A percentile compares a stretch with the other conserved stretches of the same genome.
Evolutionary conservation across 2,329 filamentous ascomycete species (phyloP).

Genomic region (Ceratocystis huliohia): DNA sequence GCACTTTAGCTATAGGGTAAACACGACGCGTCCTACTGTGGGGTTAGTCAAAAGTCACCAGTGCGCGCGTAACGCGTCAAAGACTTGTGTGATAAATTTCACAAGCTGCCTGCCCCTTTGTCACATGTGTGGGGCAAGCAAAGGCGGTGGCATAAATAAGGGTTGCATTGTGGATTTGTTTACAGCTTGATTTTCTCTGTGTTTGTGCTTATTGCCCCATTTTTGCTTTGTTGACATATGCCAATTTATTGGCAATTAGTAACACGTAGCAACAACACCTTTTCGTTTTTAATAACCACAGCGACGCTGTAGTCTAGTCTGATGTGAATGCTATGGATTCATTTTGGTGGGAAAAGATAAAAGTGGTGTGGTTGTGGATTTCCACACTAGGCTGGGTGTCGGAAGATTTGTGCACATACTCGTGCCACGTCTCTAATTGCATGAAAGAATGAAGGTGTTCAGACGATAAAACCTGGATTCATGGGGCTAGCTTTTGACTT

Average conservation of each 20-base stretch:
- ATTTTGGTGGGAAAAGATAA: neutral
- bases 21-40: neutral
- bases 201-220: neutral
- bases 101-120: neutral
- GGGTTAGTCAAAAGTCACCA: neutral
- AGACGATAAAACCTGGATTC: neutral
- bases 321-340: neutral
- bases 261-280: neutral
- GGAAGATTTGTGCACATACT: constrained; percentile 5
- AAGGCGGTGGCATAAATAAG: neutral
- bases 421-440: constrained; percentile 2
- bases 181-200: neutral
- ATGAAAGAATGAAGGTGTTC: neutral
- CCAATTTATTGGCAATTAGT: neutral
- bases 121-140: constrained; percentile 1
- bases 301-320: neutral
- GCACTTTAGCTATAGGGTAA: constrained; percentile 1
- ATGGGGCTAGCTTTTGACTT: neutral
- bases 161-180: neutral
- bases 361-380: constrained; percentile 9
- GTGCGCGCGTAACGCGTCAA: neutral
- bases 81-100: neutral
- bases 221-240: neutral
- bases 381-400: neutral
- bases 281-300: neutral